These are phyloP conservation scores for Trichoderma koningii DNA, from an alignment of 2,329 filamentous ascomycete genomes.

Conservation along the genomic window DNA sequence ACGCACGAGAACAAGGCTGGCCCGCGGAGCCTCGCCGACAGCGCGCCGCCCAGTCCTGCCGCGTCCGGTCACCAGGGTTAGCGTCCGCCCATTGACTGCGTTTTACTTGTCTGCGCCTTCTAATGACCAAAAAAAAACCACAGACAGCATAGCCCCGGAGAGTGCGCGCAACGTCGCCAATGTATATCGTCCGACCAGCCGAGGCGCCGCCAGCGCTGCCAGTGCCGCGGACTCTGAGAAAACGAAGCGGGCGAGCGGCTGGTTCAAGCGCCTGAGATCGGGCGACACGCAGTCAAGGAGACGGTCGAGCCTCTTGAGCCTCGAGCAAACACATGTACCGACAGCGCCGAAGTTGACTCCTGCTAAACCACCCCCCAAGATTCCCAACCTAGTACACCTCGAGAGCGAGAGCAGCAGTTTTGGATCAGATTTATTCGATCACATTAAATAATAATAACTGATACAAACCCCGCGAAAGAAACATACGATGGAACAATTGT, in stretches of 20 bases:
- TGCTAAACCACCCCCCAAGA: slow-evolving; percentile 61
- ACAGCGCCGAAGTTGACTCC: slow-evolving; percentile 40
- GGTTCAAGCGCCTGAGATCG: slow-evolving; percentile 58
- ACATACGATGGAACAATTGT: not conserved
- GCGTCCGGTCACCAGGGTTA: slow-evolving; percentile 55
- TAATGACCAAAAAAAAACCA: slow-evolving; percentile 52
- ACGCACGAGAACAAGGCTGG: slow-evolving; percentile 50
- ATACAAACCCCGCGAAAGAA: not conserved
- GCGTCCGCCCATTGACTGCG: slow-evolving; percentile 60
- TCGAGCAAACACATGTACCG: slow-evolving; percentile 38
- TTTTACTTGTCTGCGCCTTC: slow-evolving; percentile 50
- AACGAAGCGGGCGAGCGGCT: slow-evolving; percentile 56
- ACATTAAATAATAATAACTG: slow-evolving; percentile 51
- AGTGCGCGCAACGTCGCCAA: slow-evolving; percentile 41
- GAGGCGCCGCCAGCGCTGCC: slow-evolving; percentile 50
- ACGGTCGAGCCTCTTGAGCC: slow-evolving; percentile 37
- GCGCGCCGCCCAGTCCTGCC: slow-evolving; percentile 55
- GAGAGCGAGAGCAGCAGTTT: slow-evolving; percentile 52
- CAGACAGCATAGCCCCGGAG: slow-evolving; percentile 51
- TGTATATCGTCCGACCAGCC: slow-evolving; percentile 52
- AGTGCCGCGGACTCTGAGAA: slow-evolving; percentile 56
- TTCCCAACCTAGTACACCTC: slow-evolving; percentile 58
- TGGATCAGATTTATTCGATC: slow-evolving; percentile 59
- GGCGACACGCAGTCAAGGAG: slow-evolving; percentile 45
- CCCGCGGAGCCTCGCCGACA: slow-evolving; percentile 54